Percentiles rank a stretch among this genome's conserved stretches.
Conservation (phyloP, 805 yeast genomes). For the Wickerhamiella brachini region DNA sequence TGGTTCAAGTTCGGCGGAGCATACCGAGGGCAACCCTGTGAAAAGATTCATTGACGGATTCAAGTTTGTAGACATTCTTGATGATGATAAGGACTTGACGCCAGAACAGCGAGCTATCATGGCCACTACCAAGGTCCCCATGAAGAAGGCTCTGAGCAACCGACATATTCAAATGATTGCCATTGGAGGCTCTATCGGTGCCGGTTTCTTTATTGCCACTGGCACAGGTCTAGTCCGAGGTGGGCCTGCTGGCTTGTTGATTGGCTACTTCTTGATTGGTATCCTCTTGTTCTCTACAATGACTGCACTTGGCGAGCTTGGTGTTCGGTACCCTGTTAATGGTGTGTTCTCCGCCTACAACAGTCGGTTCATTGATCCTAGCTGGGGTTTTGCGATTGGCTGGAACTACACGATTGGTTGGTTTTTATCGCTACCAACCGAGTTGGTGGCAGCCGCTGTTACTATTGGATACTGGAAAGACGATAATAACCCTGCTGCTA, state of each 20-base stretch:
- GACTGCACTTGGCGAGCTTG: slow-evolving; percentile 55
- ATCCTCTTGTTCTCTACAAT: slow-evolving; percentile 51
- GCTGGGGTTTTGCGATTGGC: slow-evolving; percentile 59
- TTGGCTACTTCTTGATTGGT: slow-evolving; percentile 48
- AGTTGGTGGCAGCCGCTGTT: slow-evolving; percentile 49
- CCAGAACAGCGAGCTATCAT: slow-evolving; percentile 27
- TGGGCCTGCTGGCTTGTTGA: slow-evolving; percentile 50
- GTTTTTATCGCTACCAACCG: slow-evolving; percentile 52
- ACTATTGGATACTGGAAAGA: slow-evolving; percentile 46
- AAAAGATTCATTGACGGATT: slow-evolving; percentile 5
- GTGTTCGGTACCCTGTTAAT: slow-evolving; percentile 51
- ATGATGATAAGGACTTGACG: slow-evolving; percentile 23
- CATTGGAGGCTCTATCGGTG: slow-evolving; percentile 62
- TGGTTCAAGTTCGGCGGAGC: not conserved
- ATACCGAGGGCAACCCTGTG: not conserved
- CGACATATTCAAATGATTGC: slow-evolving; percentile 66
- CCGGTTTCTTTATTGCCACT: slow-evolving; percentile 60
- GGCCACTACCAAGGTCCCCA: slow-evolving; percentile 31
- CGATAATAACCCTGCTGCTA: slow-evolving; percentile 20
- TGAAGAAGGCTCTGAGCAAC: slow-evolving; percentile 32
- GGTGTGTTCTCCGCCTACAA: slow-evolving; percentile 53
- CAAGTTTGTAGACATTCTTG: slow-evolving; percentile 21
- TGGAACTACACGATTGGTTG: slow-evolving; percentile 58
- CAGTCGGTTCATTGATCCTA: slow-evolving; percentile 49
- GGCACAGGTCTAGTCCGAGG: slow-evolving; percentile 40